phyloP scores from a whole-genome alignment of 495 filamentous ascomycete genomes.

The Neurospora pannonica region DNA sequence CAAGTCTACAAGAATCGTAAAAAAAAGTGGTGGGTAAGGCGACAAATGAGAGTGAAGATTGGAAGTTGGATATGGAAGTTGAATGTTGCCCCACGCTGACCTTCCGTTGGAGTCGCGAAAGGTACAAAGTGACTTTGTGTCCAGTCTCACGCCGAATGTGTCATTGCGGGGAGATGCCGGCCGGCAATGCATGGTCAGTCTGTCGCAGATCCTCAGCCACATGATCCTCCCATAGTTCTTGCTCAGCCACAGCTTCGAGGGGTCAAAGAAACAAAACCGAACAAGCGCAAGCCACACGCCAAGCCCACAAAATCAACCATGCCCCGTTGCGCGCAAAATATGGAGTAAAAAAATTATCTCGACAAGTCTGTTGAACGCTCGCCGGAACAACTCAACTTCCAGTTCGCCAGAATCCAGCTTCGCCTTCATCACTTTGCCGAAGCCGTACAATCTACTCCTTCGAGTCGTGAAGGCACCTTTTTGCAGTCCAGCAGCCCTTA shows the following conservation, averaged over 20 bases:
- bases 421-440: slow-evolving; percentile 78
- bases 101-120: not conserved
- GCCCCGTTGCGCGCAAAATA: slow-evolving; percentile 8
- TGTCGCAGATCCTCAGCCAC: not conserved
- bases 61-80: not conserved
- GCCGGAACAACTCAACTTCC: slow-evolving; percentile 1
- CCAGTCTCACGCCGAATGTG: slow-evolving; percentile 25
- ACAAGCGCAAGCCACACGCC: not conserved
- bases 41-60: not conserved
- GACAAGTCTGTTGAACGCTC: not conserved
- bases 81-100: not conserved
- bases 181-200: not conserved
- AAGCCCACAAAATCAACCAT: slow-evolving; percentile 8
- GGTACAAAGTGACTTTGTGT: not conserved
- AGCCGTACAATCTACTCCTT: slow-evolving; percentile 37
- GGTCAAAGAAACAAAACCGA: slow-evolving; percentile 1
- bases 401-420: not conserved
- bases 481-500: not conserved
- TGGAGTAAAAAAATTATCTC: slow-evolving; percentile 1
- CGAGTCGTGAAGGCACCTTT: slow-evolving; percentile 54
- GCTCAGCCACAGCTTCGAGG: not conserved
- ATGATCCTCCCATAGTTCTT: not conserved
- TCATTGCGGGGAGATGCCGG: slow-evolving; percentile 13
- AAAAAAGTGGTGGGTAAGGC: not conserved
- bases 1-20: not conserved